Evolutionary conservation across 257 asterid species (phyloP).

Genomic region (Solanum etuberosum): DNA sequence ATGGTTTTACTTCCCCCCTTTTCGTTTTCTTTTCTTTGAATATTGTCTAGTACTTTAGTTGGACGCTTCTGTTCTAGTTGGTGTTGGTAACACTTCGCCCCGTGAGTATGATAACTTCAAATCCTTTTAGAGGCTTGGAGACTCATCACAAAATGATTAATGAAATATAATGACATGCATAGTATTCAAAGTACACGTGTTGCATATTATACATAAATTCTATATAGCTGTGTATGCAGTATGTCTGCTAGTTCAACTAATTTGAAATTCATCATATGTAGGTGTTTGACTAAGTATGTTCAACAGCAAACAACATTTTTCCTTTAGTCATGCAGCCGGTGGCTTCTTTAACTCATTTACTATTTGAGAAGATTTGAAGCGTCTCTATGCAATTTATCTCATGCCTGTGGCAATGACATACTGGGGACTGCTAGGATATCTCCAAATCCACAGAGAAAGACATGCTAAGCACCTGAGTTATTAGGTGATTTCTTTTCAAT

Average conservation of each 20-base stretch:
- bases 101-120: neutral
- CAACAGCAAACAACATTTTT: neutral
- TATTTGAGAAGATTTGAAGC: neutral
- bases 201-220: neutral
- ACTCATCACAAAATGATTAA: neutral
- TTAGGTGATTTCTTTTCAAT: neutral
- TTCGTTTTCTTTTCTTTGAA: neutral
- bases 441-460: neutral
- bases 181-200: neutral
- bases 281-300: slow-evolving; percentile 20
- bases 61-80: neutral
- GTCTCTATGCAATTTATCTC: neutral
- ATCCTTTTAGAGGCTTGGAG: neutral
- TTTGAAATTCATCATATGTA: slow-evolving; percentile 12
- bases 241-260: neutral
- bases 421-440: neutral
- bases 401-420: neutral
- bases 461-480: neutral
- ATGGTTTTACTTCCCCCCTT: neutral
- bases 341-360: neutral
- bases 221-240: neutral
- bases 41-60: neutral
- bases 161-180: neutral
- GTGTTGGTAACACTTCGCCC: neutral
- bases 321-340: neutral